Conservation (phyloP, 148 eudicot species). For the Fagopyrum homotropicum region DNA sequence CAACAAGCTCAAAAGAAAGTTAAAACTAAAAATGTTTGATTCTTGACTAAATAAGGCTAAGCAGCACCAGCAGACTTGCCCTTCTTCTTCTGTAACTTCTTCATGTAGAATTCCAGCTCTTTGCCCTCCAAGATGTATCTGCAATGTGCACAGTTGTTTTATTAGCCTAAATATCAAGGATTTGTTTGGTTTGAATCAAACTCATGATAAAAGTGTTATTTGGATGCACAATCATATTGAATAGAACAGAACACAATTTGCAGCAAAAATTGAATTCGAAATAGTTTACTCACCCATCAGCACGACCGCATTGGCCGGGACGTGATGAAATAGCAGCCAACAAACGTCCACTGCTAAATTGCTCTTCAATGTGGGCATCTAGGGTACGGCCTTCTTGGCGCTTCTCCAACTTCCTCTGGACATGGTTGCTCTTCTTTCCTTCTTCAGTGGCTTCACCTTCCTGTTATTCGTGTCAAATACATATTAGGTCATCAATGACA, state of each 20-base stretch:
- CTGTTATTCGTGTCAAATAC: conserved; percentile 1
- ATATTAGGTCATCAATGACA: no score
- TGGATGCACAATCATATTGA: no score
- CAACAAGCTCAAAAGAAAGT: no score
- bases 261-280: neutral
- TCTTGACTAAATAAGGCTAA: neutral
- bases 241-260: no score
- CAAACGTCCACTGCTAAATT: conserved; percentile 40
- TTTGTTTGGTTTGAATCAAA: neutral
- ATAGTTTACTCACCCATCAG: conserved; percentile 30
- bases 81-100: conserved; percentile 24
- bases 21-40: neutral
- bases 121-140: conserved; percentile 22
- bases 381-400: conserved; percentile 18
- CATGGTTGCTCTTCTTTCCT: no score
- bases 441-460: no score
- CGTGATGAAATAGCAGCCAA: conserved; percentile 42
- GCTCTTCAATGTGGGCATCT: conserved; percentile 44
- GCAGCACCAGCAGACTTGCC: conserved; percentile 16
- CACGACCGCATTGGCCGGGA: conserved; percentile 51
- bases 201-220: no score
- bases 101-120: conserved; percentile 24
- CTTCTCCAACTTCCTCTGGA: no score
- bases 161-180: no score
- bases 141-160: neutral